These are phyloP conservation scores for Ceratopteris richardii DNA, from an alignment of 75 land plant species.

Conservation along the genomic window DNA sequence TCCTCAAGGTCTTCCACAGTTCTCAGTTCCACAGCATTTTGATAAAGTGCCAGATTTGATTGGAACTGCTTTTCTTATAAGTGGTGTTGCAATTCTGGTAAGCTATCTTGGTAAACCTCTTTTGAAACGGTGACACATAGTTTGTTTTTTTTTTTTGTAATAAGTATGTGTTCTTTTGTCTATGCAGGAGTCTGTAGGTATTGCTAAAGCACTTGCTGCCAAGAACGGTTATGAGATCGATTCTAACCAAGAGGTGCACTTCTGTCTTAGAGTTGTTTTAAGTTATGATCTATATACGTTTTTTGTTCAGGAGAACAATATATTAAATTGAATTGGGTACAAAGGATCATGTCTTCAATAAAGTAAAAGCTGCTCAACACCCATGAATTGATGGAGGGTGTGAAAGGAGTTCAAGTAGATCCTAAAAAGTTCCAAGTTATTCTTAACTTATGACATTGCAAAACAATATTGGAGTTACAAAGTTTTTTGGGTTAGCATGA, in stretches of 20 bases:
- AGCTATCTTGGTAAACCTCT: background rate
- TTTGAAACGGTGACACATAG: background rate
- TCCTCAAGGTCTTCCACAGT: constrained; percentile 44
- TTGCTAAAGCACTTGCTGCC: constrained; percentile 96
- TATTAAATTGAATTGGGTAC: background rate
- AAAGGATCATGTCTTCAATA: too few relatives aligned
- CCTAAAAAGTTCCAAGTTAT: too few relatives aligned
- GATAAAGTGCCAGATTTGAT: constrained; percentile 19
- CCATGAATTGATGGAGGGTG: too few relatives aligned
- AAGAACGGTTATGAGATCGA: constrained; percentile 94
- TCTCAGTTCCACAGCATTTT: constrained; percentile 31
- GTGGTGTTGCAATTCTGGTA: constrained; percentile 49
- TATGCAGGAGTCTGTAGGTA: constrained; percentile 92
- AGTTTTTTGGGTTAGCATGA: too few relatives aligned
- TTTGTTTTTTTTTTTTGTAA: background rate
- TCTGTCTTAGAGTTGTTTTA: background rate
- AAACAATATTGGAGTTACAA: too few relatives aligned
- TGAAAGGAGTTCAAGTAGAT: too few relatives aligned
- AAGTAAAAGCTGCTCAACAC: too few relatives aligned
- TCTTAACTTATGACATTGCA: too few relatives aligned
- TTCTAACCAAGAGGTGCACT: constrained; percentile 85
- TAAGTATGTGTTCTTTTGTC: background rate
- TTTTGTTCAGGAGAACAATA: constrained; percentile 1
- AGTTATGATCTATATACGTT: constrained; percentile 2
- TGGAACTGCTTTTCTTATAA: constrained; percentile 35